Evolutionary conservation across 768 basidiomycete genomes (phyloP), one percentile per base, ranked within the genome.

Genomic region (Tephrocybe sp.): DNA sequence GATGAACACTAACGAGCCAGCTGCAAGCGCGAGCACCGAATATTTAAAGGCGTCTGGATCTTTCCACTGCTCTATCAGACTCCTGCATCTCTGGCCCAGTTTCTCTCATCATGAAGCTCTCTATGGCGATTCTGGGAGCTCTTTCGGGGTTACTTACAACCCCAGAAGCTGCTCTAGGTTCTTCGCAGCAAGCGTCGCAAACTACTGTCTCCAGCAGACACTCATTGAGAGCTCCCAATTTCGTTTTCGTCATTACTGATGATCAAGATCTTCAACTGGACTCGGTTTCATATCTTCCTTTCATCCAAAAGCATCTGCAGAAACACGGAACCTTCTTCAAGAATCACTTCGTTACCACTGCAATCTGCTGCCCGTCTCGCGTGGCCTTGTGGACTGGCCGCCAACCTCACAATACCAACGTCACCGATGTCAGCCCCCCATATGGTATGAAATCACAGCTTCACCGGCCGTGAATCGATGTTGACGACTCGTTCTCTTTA

Each of bases 351-450:
- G 42, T 42, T 12, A 42, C 42, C 1, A 42, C 42, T 16, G 42
- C 42, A 25, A 2, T 42, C 13, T 42, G 42, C 16, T 42, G 42
- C 11, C 42, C 42, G 4, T 42, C 42, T 25, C 42, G 42, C 9
- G 42, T 42, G 24, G 23, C 19, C 8, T 30, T 42, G 23, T 42
- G 42, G 42, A 42, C 42, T 10, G 42, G 42, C 9, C 8, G 42
- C 9, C 42, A 42, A 22, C 19, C 42, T 1, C 42, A 42, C 23
- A 42, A 42, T 19, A 42, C 42, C 2, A 42, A 42, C 27, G 42
- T 42, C 23, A 42, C 42, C 24, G 42, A 42, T 42, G 42, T 42
- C 10, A 42, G 42, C 24, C 42, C 42, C 15, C 42, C 42, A 10
- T 42, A 42, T 42, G 42, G 42, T 27, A 7, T 10, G 42, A 15